Percentiles rank a stretch among this genome's conserved stretches.
Conservation (phyloP, 768 basidiomycete species). For the Suillus occidentalis region DNA sequence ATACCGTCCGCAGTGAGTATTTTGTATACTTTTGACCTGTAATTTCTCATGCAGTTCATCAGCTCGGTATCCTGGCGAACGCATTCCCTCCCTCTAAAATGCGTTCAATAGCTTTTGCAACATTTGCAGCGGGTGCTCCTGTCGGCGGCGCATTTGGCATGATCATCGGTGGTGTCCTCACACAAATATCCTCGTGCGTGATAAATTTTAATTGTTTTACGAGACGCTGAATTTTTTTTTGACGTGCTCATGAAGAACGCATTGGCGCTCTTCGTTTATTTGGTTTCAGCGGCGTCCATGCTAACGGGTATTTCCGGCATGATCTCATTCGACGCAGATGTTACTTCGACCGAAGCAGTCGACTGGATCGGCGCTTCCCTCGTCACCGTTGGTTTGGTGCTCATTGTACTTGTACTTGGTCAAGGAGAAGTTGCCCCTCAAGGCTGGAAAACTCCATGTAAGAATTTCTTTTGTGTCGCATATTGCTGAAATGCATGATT, state of each 20-base stretch:
- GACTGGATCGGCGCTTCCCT: constrained; percentile 80
- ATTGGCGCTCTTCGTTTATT: constrained; percentile 73
- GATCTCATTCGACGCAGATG: constrained; percentile 61
- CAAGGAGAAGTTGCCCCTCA: constrained; percentile 58
- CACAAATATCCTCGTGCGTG: constrained; percentile 46
- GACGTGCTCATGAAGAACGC: constrained; percentile 21
- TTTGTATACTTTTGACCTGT: neutral
- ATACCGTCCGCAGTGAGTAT: constrained; percentile 66
- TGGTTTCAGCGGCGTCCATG: constrained; percentile 56
- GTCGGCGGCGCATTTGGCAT: constrained; percentile 74
- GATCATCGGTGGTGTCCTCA: constrained; percentile 69
- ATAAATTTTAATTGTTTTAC: neutral
- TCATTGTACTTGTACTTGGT: constrained; percentile 73
- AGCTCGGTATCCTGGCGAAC: constrained; percentile 83
- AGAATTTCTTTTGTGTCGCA: constrained; percentile 19
- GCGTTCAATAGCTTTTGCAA: constrained; percentile 77
- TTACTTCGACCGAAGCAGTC: constrained; percentile 39
- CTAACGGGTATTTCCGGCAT: constrained; percentile 53
- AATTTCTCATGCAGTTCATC: constrained; percentile 5
- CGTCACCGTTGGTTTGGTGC: constrained; percentile 61
- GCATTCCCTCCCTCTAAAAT: constrained; percentile 68
- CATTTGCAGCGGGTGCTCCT: constrained; percentile 84
- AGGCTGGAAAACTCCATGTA: constrained; percentile 62
- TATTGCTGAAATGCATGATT: constrained; percentile 20
- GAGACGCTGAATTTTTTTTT: neutral